These are phyloP conservation scores for Cryptococcus sp. DNA, from an alignment of 1,284 basidiomycete species.

Conservation along the genomic window DNA sequence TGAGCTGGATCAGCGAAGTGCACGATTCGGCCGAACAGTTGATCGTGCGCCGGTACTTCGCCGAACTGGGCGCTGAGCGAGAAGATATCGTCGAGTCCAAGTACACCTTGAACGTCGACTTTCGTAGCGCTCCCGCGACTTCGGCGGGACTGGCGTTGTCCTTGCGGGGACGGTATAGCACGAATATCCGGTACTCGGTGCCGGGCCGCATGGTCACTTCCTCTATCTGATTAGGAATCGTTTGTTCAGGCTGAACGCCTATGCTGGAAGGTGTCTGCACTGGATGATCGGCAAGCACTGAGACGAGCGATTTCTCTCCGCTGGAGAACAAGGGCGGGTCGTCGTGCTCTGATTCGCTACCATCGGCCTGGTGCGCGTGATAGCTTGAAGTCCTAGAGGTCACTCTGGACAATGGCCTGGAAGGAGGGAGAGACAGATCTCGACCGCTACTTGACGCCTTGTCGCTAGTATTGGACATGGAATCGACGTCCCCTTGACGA, in stretches of 20 bases:
- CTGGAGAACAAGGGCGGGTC: constrained; percentile 33
- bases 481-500: background rate
- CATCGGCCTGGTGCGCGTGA: constrained; percentile 25
- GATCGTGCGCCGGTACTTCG: constrained; percentile 40
- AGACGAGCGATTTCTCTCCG: constrained; percentile 21
- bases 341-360: constrained; percentile 41
- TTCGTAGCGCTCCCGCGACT: constrained; percentile 50
- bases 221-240: constrained; percentile 54
- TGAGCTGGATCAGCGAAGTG: constrained; percentile 55
- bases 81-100: constrained; percentile 52
- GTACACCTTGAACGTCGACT: constrained; percentile 54
- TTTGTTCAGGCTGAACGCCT: constrained; percentile 21
- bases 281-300: constrained; percentile 2
- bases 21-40: constrained; percentile 55
- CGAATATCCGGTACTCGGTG: constrained; percentile 57
- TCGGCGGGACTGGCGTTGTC: constrained; percentile 43
- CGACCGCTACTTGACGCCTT: constrained; percentile 16
- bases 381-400: constrained; percentile 41
- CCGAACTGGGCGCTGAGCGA: constrained; percentile 18
- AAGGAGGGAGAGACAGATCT: constrained; percentile 38
- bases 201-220: constrained; percentile 58
- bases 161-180: constrained; percentile 54
- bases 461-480: constrained; percentile 8
- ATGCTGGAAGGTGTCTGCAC: constrained; percentile 4
- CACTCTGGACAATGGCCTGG: constrained; percentile 43